Evolutionary conservation across 1,139 yeast species (phyloP), one percentile per base, ranked within the genome.

Genomic region (Meyerozyma carpophila): DNA sequence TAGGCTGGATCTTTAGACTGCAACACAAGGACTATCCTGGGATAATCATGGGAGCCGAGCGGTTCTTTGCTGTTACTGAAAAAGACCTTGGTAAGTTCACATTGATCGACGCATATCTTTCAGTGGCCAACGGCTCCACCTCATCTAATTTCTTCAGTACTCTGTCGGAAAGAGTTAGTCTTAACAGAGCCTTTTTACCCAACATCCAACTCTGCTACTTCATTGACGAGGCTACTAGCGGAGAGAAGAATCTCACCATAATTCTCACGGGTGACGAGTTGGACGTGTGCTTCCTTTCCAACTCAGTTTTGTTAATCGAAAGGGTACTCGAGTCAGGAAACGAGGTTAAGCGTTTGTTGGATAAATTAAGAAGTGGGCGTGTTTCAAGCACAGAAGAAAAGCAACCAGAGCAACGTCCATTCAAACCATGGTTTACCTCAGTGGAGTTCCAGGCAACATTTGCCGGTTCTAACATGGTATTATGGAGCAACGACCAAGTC

Each of bases 31-130:
- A 68, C 25, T 72, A 73, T 41, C 82, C 83, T 0, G 96, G 96
- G 16, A 57, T 87, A n/a, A 81, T 85, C 37, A 50, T 81, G 39
- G 96, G 96, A 0, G 88, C 87, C 43, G 87, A 85, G 48, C 65
- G 82, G 32, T 75, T 84, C 39, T 83, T 81, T 53, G 81, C 85
- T 1, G 78, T 81, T 0, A 74, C 81, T 25, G 84, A 81, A 44
- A 76, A 75, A 32, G 70, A 68, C n/a, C 61, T 77, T 41, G 94
- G 93, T 3, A 83, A 83, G 52, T 66, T 84, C 31, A 77, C 88
- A 0, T 65, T 84, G 47, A 68, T 80, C 49, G 84, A 81, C 45
- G 84, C 85, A 8, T 86, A 78, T 53, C 55, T 82, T 10, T 77
- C 91, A 0, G 77, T 79, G 5, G 89, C 93, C 0, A 79, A 79